A percentile compares a stretch with the other conserved stretches of the same genome.
phyloP scores from a whole-genome alignment of 1,284 basidiomycete species.

The Apiotrichum laibachii region DNA sequence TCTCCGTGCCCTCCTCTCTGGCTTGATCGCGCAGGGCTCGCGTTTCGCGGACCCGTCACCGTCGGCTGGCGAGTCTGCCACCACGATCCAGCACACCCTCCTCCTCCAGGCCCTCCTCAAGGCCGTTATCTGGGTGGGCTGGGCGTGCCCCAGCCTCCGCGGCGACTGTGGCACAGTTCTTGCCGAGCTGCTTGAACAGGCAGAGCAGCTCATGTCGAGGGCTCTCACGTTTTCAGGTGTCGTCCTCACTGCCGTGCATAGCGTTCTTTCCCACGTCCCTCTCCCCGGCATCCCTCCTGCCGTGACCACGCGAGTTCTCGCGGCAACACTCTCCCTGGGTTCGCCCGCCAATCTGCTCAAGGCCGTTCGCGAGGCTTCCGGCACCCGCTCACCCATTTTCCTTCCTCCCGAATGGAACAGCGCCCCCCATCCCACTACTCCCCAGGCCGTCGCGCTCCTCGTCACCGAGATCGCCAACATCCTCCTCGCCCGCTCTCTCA shows the following conservation, averaged over 20 bases:
- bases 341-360: conserved; percentile 36
- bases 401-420: conserved; percentile 22
- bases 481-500: conserved; percentile 35
- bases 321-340: conserved; percentile 25
- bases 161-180: conserved; percentile 26
- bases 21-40: conserved; percentile 30
- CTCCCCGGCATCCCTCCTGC: conserved; percentile 26
- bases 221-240: conserved; percentile 34
- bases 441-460: conserved; percentile 34
- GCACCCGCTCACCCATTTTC: conserved; percentile 12
- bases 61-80: conserved; percentile 11
- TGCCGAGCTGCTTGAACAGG: conserved; percentile 26
- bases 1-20: conserved; percentile 31
- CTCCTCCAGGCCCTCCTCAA: conserved; percentile 35
- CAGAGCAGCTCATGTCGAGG: conserved; percentile 18
- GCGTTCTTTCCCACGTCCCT: conserved; percentile 29
- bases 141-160: conserved; percentile 20
- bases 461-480: conserved; percentile 40
- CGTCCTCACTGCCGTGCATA: conserved; percentile 32
- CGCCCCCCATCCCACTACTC: conserved; percentile 34
- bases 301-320: conserved; percentile 21
- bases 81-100: conserved; percentile 30
- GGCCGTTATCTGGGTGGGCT: conserved; percentile 41
- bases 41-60: conserved; percentile 5
- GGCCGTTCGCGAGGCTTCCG: conserved; percentile 25